Percentiles rank a stretch among this genome's conserved stretches.
These are phyloP conservation scores for Myxozyma monticola DNA, from an alignment of 805 yeast species.

Conservation along the genomic window DNA sequence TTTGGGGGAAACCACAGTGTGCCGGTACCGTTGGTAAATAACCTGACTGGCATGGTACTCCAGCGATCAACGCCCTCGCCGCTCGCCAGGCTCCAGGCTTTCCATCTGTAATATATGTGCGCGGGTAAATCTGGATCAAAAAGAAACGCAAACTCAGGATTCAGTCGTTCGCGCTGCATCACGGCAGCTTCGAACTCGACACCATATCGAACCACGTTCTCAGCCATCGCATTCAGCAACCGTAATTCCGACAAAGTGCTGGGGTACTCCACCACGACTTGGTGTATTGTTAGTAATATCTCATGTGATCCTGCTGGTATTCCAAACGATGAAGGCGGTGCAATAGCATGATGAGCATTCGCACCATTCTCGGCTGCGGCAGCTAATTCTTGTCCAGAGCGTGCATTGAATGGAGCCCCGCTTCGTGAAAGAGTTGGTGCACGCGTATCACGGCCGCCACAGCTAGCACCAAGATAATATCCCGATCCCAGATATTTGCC, in stretches of 20 bases:
- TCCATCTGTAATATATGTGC: slow-evolving; percentile 36
- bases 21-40: slow-evolving; percentile 6
- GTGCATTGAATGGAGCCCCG: slow-evolving; percentile 21
- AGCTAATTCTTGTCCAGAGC: not conserved
- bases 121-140: slow-evolving; percentile 26
- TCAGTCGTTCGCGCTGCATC: slow-evolving; percentile 32
- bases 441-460: slow-evolving; percentile 16
- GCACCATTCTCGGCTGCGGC: not conserved
- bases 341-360: slow-evolving; percentile 2
- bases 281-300: not conserved
- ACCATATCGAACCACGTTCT: slow-evolving; percentile 32
- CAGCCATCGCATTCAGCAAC: slow-evolving; percentile 32
- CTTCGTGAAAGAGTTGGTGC: slow-evolving; percentile 15
- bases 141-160: slow-evolving; percentile 34
- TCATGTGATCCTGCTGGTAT: not conserved
- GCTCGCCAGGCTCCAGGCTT: slow-evolving; percentile 25
- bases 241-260: slow-evolving; percentile 18
- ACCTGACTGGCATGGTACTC: slow-evolving; percentile 3
- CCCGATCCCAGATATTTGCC: slow-evolving; percentile 27
- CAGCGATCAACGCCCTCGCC: slow-evolving; percentile 21
- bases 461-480: slow-evolving; percentile 16
- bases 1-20: slow-evolving; percentile 26
- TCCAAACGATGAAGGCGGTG: slow-evolving; percentile 16
- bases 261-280: slow-evolving; percentile 27
- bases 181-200: slow-evolving; percentile 34